A percentile compares a stretch with the other conserved stretches of the same genome.
Evolutionary conservation across 805 yeast genomes (phyloP).

Genomic region (Blastobotrys terrestris): DNA sequence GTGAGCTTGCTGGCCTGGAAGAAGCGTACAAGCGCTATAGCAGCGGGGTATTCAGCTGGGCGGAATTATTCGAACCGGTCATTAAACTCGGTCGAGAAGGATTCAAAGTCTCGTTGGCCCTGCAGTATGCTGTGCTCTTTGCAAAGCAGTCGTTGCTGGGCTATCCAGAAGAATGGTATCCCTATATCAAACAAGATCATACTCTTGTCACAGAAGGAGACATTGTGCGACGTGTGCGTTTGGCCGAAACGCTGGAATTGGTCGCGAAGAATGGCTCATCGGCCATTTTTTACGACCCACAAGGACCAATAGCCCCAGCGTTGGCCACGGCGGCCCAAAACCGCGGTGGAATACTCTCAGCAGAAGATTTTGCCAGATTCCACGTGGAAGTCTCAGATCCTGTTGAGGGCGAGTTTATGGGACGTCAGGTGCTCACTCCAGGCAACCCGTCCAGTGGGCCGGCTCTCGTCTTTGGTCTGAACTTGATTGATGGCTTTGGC

Average conservation of each 20-base stretch:
- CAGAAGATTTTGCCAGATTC: conserved; percentile 63
- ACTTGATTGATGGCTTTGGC: conserved; percentile 34
- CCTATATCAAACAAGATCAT: conserved; percentile 21
- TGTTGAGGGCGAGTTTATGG: conserved; percentile 37
- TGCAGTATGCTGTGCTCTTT: conserved; percentile 39
- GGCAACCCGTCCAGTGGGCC: conserved; percentile 81
- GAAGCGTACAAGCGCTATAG: conserved; percentile 55
- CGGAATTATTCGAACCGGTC: conserved; percentile 68
- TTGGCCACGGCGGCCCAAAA: conserved; percentile 45
- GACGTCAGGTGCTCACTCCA: conserved; percentile 47
- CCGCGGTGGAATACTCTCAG: conserved; percentile 61
- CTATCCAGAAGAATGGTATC: conserved; percentile 29
- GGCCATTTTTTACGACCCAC: conserved; percentile 76
- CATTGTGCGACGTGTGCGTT: conserved; percentile 46
- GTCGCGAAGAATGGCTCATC: conserved; percentile 74
- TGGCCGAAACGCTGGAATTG: conserved; percentile 60
- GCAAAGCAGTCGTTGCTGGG: conserved; percentile 28
- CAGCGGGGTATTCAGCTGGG: conserved; percentile 68
- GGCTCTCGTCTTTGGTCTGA: conserved; percentile 69
- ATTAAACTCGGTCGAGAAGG: conserved; percentile 60
- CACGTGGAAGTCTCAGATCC: conserved; percentile 41
- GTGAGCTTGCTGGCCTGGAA: conserved; percentile 82
- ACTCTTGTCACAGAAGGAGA: conserved; percentile 52
- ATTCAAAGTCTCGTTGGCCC: conserved; percentile 38
- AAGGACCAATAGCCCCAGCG: conserved; percentile 62